Evolutionary conservation across 257 asterid species (phyloP).

Genomic region (Primulina huaijiensis): DNA sequence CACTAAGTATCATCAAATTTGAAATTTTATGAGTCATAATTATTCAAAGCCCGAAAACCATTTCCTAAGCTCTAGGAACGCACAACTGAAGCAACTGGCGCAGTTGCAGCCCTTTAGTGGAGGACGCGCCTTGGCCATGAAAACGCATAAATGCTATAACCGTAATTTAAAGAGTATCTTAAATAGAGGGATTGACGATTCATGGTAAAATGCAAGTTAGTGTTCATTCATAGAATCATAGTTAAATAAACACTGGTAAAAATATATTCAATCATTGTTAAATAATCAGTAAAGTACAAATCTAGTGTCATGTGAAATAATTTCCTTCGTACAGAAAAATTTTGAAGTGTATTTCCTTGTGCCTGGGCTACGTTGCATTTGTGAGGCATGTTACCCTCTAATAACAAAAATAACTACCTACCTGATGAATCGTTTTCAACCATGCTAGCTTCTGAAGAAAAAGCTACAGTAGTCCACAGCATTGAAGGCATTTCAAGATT

Average conservation of each 20-base stretch:
- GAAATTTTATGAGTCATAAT: slow-evolving; percentile 3
- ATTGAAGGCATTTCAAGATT: slow-evolving; percentile 23
- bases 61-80: background rate
- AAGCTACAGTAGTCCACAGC: slow-evolving; percentile 35
- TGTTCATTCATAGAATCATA: background rate
- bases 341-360: too few species aligned
- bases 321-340: background rate
- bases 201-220: background rate
- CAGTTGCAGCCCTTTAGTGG: background rate
- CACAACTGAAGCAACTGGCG: background rate
- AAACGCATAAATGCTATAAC: background rate
- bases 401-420: slow-evolving; percentile 23
- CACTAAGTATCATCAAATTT: slow-evolving; percentile 6
- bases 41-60: background rate
- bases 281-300: too few species aligned
- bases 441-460: slow-evolving; percentile 43
- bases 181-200: too few species aligned
- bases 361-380: too few species aligned
- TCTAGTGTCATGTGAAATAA: background rate
- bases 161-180: background rate
- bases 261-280: background rate
- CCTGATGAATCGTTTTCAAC: slow-evolving; percentile 50
- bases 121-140: background rate
- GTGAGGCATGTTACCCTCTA: too few species aligned
- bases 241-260: too few species aligned